Evolutionary conservation across 371 early-diverging fungal genomes (phyloP), one percentile per base, ranked within the genome.

Genomic region (Nosema granulosis): DNA sequence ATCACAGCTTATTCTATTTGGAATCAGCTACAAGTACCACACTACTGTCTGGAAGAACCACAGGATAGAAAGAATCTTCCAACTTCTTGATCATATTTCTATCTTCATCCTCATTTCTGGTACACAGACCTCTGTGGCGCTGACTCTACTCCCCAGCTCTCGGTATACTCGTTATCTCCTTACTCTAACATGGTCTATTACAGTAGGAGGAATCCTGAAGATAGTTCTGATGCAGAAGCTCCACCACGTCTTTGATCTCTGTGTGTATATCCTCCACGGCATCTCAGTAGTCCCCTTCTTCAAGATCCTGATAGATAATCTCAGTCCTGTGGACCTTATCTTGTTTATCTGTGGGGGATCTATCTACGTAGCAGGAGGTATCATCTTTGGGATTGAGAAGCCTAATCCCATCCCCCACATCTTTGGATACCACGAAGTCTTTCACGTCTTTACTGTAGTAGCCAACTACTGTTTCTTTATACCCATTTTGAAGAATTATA

Each of bases 371-470:
- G n/a, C 76, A 11, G 86, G 86, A 1, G 86, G 84, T 34, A 69
- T 80, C 62, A 59, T 86, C 0, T 86, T 78, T 70, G 83, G 84
- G 61, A 56, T 71, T 1, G 74, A 80, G 71, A 80, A 35, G 50
- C 86, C 86, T 6, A 70, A 86, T 78, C 82, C 82, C 56, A 63
- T 50, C 62, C 86, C 86, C 28, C 18, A 49, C 43, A 50, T 82
- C 20, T 83, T 84, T 80, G 86, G 85, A 49, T 86, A 83, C 62
- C 86, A 86, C 65, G 86, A 86, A 70, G 51, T 86, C 16, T 86
- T 84, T 52, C 86, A 86, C 74, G 66, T 77, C 0, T 74, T 84
- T 28, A 86, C 86, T 20, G 69, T 86, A 31, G 0, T 82, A 13
- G 86, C 80, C 0, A 85, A 86, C 71, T 34, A 67, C 26, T 85